Conservation (phyloP, 2,329 filamentous ascomycete species). For the Hymenoscyphus fraxineus region DNA sequence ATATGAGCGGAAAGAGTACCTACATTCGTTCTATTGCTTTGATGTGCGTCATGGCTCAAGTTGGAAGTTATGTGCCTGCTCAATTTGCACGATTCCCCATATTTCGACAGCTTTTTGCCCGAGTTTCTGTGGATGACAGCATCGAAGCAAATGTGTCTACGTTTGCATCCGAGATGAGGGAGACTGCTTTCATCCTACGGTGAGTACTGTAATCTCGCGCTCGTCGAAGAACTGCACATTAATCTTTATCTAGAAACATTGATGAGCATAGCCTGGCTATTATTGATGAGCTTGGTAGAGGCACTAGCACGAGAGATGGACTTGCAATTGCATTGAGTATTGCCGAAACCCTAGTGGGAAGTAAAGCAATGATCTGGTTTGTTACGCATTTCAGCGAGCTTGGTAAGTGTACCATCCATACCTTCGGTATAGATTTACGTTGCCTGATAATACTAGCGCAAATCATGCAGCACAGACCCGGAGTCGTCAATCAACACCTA, state of each 20-base stretch:
- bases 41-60: slow-evolving; percentile 87
- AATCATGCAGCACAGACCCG: slow-evolving; percentile 69
- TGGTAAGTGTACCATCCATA: slow-evolving; percentile 35
- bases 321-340: slow-evolving; percentile 86
- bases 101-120: slow-evolving; percentile 77
- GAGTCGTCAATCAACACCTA: slow-evolving; percentile 80
- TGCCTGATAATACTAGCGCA: slow-evolving; percentile 45
- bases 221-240: not conserved
- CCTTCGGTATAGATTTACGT: not conserved
- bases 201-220: slow-evolving; percentile 21
- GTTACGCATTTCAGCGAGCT: slow-evolving; percentile 89
- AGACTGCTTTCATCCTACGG: slow-evolving; percentile 87
- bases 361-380: slow-evolving; percentile 80
- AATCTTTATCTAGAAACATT: slow-evolving; percentile 56
- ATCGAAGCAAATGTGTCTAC: slow-evolving; percentile 90
- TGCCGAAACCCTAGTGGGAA: slow-evolving; percentile 80
- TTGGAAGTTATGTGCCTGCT: slow-evolving; percentile 87
- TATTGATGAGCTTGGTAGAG: slow-evolving; percentile 87
- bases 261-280: slow-evolving; percentile 73
- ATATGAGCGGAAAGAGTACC: slow-evolving; percentile 97
- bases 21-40: slow-evolving; percentile 86
- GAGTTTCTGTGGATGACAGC: slow-evolving; percentile 81
- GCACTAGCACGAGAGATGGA: slow-evolving; percentile 85
- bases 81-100: slow-evolving; percentile 78
- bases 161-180: slow-evolving; percentile 92